Evolutionary conservation across 306 rosid genomes (phyloP).

Genomic region (Mucuna pruriens): DNA sequence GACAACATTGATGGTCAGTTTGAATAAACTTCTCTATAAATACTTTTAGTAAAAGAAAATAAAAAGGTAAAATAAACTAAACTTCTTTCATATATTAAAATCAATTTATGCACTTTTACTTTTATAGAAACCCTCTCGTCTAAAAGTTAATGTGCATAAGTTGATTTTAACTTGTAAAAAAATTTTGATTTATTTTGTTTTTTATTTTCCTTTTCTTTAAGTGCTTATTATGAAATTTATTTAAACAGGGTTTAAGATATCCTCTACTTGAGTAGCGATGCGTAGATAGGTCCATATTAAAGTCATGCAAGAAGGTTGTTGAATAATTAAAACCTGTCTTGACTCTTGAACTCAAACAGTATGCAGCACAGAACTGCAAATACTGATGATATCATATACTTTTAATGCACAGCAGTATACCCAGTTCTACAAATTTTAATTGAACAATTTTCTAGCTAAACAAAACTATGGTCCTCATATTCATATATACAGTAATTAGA

Average conservation of each 20-base stretch:
- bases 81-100: neutral
- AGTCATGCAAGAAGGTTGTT: constrained; percentile 5
- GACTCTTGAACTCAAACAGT: neutral
- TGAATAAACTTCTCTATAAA: neutral
- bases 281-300: constrained; percentile 13
- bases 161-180: neutral
- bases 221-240: neutral
- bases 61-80: neutral
- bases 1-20: neutral
- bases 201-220: neutral
- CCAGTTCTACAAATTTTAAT: neutral
- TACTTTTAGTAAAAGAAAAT: neutral
- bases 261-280: neutral
- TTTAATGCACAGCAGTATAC: neutral
- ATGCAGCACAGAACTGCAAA: constrained; percentile 6
- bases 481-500: neutral
- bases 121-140: neutral
- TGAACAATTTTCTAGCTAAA: neutral
- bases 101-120: neutral
- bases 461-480: neutral
- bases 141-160: neutral
- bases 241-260: neutral
- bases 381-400: neutral
- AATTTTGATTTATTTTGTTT: neutral
- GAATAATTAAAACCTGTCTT: neutral